phyloP scores from a whole-genome alignment of 192 early-diverging fungal species.

The Backusella circina region DNA sequence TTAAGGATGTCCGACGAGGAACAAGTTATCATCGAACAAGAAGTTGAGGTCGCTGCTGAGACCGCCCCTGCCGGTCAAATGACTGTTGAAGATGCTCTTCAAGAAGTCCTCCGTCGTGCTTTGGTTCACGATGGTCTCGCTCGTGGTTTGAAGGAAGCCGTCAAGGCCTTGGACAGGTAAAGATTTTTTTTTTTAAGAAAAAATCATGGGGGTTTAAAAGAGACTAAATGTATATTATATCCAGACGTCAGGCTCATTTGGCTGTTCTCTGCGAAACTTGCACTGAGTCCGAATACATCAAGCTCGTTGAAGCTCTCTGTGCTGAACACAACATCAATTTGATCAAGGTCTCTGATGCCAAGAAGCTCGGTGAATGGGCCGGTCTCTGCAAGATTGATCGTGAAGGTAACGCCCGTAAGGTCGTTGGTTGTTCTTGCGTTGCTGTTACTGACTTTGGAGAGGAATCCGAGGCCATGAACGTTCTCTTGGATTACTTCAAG shows the following conservation, averaged over 20 bases:
- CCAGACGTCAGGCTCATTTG: constrained; percentile 77
- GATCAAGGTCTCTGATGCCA: constrained; percentile 95
- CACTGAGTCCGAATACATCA: constrained; percentile 93
- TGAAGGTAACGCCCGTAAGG: constrained; percentile 97
- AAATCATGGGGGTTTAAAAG: neutral
- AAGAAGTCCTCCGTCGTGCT: constrained; percentile 94
- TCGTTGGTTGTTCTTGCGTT: constrained; percentile 92
- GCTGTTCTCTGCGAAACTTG: constrained; percentile 94
- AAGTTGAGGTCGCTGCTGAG: constrained; percentile 49
- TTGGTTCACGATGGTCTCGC: constrained; percentile 95
- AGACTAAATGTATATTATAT: neutral
- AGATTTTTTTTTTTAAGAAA: neutral
- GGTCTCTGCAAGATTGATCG: constrained; percentile 99
- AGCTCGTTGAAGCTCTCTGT: constrained; percentile 97
- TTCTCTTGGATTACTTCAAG: constrained; percentile 76
- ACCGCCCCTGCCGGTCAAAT: constrained; percentile 53
- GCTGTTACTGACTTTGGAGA: constrained; percentile 97
- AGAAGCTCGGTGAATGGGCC: constrained; percentile 99
- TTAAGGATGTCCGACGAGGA: constrained; percentile 28
- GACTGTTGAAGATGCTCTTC: constrained; percentile 95
- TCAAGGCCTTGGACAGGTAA: constrained; percentile 94
- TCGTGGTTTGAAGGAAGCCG: constrained; percentile 94
- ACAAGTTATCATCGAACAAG: constrained; percentile 45
- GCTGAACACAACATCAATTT: constrained; percentile 97
- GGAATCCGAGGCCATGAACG: constrained; percentile 97